A percentile compares a stretch with the other conserved stretches of the same genome.
These are phyloP conservation scores for Colletotrichum tropicicola DNA, from an alignment of 2,329 filamentous ascomycete species.

Conservation along the genomic window DNA sequence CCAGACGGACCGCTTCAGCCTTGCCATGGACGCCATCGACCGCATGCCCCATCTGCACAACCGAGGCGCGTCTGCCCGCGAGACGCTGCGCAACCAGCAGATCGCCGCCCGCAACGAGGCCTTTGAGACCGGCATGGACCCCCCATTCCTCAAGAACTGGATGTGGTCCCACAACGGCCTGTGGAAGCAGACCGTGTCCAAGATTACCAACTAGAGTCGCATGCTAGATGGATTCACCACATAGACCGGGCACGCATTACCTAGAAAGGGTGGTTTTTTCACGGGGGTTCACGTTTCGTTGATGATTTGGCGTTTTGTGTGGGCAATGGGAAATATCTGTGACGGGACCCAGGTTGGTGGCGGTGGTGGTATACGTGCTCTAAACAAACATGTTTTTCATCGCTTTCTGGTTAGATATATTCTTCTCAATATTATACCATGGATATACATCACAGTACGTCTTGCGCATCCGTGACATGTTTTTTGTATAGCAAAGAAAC, in stretches of 20 bases:
- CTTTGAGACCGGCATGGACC: conserved; percentile 77
- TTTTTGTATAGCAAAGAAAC: neutral
- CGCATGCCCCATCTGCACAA: conserved; percentile 70
- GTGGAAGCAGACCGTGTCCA: conserved; percentile 42
- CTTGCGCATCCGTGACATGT: too few relatives aligned
- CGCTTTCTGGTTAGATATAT: neutral
- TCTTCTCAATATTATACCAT: neutral
- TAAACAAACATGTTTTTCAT: neutral
- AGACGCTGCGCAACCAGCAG: conserved; percentile 71
- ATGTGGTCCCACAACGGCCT: conserved; percentile 63
- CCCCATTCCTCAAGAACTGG: conserved; percentile 72
- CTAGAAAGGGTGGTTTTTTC: too few relatives aligned
- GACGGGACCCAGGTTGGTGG: neutral
- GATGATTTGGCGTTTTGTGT: neutral
- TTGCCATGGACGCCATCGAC: conserved; percentile 82
- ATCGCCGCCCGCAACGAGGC: conserved; percentile 71
- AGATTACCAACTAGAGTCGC: conserved; percentile 16
- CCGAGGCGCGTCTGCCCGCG: conserved; percentile 67
- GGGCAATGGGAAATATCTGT: neutral
- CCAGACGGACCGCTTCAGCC: conserved; percentile 78
- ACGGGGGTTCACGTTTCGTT: neutral
- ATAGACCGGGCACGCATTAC: neutral
- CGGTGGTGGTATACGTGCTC: neutral
- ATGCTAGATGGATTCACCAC: too few relatives aligned
- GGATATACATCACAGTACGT: neutral